A percentile compares a stretch with the other conserved stretches of the same genome.
phyloP scores from a whole-genome alignment of 2,329 filamentous ascomycete species.

The Orbilia oligospora region DNA sequence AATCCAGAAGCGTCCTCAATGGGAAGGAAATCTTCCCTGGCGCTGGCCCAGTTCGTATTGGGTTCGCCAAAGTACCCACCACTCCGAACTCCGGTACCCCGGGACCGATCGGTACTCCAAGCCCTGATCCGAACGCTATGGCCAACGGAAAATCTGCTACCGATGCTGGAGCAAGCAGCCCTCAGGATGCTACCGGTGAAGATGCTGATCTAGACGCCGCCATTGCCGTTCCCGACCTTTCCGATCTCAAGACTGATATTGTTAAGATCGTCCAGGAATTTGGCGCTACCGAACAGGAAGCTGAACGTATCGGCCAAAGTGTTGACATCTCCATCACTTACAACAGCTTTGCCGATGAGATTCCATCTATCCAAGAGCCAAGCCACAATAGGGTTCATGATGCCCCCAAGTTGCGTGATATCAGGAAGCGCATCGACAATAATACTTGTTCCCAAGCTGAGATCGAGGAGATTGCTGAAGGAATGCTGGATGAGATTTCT shows the following conservation, averaged over 20 bases:
- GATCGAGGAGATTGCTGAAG: constrained; percentile 90
- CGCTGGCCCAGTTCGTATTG: constrained; percentile 92
- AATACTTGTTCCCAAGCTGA: constrained; percentile 86
- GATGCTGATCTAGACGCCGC: constrained; percentile 67
- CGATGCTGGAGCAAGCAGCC: constrained; percentile 65
- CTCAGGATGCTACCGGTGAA: constrained; percentile 66
- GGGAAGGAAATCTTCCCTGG: constrained; percentile 99
- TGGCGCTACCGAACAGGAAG: constrained; percentile 85
- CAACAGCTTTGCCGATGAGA: constrained; percentile 81
- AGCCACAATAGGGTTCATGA: constrained; percentile 91
- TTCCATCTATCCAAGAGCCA: constrained; percentile 89
- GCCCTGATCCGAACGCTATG: constrained; percentile 83
- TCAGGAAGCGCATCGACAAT: constrained; percentile 97
- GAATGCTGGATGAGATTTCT: constrained; percentile 96
- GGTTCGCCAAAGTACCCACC: constrained; percentile 95
- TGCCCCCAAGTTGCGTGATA: constrained; percentile 93
- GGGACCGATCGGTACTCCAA: constrained; percentile 88
- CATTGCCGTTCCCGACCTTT: constrained; percentile 79
- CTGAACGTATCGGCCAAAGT: constrained; percentile 78
- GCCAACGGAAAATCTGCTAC: constrained; percentile 66
- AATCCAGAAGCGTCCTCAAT: constrained; percentile 88
- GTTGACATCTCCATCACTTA: constrained; percentile 84
- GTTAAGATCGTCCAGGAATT: constrained; percentile 88
- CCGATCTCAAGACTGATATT: constrained; percentile 86
- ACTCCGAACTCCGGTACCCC: constrained; percentile 82